Conservation (phyloP, 1,284 basidiomycete species). For the Polyporus tsugae region DNA sequence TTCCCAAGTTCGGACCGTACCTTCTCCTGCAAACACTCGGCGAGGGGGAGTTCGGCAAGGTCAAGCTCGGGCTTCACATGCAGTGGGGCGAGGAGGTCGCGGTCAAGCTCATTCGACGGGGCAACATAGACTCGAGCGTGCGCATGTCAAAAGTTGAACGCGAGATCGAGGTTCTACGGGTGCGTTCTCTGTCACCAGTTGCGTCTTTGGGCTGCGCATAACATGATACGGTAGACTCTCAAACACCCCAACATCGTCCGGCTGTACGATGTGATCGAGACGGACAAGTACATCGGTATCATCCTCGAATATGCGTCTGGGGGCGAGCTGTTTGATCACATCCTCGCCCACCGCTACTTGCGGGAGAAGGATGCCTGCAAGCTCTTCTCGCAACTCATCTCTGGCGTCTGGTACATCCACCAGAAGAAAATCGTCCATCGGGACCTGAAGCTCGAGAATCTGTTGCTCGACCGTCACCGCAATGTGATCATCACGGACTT, state of each 20-base stretch:
- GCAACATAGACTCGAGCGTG: slow-evolving; percentile 88
- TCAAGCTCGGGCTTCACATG: slow-evolving; percentile 95
- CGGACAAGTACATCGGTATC: slow-evolving; percentile 99
- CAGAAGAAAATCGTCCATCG: slow-evolving; percentile 99
- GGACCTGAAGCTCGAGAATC: slow-evolving; percentile 98
- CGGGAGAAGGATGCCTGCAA: slow-evolving; percentile 95
- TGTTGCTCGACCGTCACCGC: slow-evolving; percentile 95
- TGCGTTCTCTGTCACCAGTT: slow-evolving; percentile 51
- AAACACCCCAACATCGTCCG: slow-evolving; percentile 99
- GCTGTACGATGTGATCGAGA: slow-evolving; percentile 98
- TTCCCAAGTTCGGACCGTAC: slow-evolving; percentile 95
- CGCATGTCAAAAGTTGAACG: slow-evolving; percentile 96
- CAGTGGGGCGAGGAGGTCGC: slow-evolving; percentile 99
- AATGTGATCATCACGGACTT: slow-evolving; percentile 99
- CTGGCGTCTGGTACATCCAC: slow-evolving; percentile 99
- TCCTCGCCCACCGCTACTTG: slow-evolving; percentile 97
- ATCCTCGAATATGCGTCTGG: slow-evolving; percentile 99
- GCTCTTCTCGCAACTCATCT: slow-evolving; percentile 98
- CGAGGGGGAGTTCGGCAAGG: slow-evolving; percentile 99
- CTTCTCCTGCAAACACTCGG: slow-evolving; percentile 95
- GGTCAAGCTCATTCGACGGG: slow-evolving; percentile 95
- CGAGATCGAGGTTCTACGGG: slow-evolving; percentile 96
- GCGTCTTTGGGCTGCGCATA: slow-evolving; percentile 18
- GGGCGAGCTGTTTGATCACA: slow-evolving; percentile 99
- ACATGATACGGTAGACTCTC: slow-evolving; percentile 67